Base-by-base conservation (phyloP, 2,329 filamentous ascomycete species). In the Colletotrichum chlorophyti region DNA sequence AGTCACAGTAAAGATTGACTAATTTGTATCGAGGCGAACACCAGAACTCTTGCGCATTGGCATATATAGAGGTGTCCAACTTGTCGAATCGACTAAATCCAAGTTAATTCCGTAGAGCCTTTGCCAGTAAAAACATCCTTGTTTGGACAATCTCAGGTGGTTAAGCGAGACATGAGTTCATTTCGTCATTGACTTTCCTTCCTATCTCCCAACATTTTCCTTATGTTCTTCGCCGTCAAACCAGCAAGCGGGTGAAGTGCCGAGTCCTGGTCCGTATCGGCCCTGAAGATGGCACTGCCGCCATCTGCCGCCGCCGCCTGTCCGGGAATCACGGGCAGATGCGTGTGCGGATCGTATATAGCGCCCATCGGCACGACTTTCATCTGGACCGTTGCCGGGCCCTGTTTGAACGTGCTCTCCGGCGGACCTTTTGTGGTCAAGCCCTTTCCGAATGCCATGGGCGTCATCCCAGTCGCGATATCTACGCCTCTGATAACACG, bases 401-500 rank as follows among this genome's bases (percentile, higher is more conserved):
- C 54, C 19, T 53, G 24, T 8, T 12, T 53, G 11, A 58, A 53
- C 0, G 27, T 5, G 14, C 54, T 58, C 32, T 45, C 42, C n/a
- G 17, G 21, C 0, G 48, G 19, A 1, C 54, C 54, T 9, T 21
- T 21, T 7, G 54, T 47, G 5, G 24, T 34, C 6, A 58, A 5
- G 10, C 47, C 47, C 34, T 14, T 34, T 10, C 54, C 54, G 3
- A 58, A 21, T 9, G 21, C 23, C 54, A 53, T 58, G 1, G 40
- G 19, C 9, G 1, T 58, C 48, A 26, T 41, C 2, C 43, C 57
- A 1, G 48, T 53, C 4, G 54, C 54, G n/a, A 58, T 53, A 15
- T 58, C 54, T 5, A 58, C 49, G 1, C 54, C 54, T 8, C 27
- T 46, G 23, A 58, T 47, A 5, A 46, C 41, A 14, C 41, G 40